Evolutionary conservation across 208 protist genomes (phyloP).

Genomic region (Trypanosoma grayi): DNA sequence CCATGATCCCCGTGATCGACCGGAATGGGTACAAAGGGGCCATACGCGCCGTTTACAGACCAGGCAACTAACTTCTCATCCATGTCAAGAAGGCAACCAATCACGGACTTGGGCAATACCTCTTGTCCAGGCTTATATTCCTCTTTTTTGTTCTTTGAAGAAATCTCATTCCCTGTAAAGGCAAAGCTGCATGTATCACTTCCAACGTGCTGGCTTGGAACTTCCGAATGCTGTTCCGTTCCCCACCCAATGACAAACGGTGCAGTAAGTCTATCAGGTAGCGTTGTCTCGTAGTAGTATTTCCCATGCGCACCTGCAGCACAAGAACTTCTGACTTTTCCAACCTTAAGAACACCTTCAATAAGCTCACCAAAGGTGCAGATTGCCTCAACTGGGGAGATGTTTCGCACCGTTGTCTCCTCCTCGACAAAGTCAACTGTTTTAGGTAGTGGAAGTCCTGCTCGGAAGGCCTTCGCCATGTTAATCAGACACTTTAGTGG

Average conservation of each 20-base stretch:
- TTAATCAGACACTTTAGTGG: constrained; percentile 83
- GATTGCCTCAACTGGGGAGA: constrained; percentile 33
- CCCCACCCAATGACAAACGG: constrained; percentile 89
- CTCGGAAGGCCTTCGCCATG: constrained; percentile 52
- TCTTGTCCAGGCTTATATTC: constrained; percentile 77
- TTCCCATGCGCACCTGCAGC: constrained; percentile 35
- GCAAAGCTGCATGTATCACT: constrained; percentile 84
- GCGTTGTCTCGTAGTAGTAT: constrained; percentile 85
- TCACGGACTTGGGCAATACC: constrained; percentile 43
- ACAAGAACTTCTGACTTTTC: constrained; percentile 79
- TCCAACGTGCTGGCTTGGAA: constrained; percentile 85
- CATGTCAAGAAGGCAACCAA: constrained; percentile 88
- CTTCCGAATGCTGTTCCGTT: constrained; percentile 68
- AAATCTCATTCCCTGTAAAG: constrained; percentile 78
- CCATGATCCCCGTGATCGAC: constrained; percentile 30
- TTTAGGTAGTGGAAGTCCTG: constrained; percentile 49
- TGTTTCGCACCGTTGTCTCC: constrained; percentile 19
- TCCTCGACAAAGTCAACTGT: constrained; percentile 47
- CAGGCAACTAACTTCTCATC: constrained; percentile 67
- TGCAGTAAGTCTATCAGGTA: constrained; percentile 65
- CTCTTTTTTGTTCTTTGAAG: constrained; percentile 59
- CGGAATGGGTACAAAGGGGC: constrained; percentile 75
- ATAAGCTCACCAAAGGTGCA: constrained; percentile 84
- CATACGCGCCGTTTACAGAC: constrained; percentile 80
- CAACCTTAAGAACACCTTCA: constrained; percentile 71